A percentile compares a stretch with the other conserved stretches of the same genome.
Conservation (phyloP, 2,329 filamentous ascomycete species). For the Colletotrichum sp. region DNA sequence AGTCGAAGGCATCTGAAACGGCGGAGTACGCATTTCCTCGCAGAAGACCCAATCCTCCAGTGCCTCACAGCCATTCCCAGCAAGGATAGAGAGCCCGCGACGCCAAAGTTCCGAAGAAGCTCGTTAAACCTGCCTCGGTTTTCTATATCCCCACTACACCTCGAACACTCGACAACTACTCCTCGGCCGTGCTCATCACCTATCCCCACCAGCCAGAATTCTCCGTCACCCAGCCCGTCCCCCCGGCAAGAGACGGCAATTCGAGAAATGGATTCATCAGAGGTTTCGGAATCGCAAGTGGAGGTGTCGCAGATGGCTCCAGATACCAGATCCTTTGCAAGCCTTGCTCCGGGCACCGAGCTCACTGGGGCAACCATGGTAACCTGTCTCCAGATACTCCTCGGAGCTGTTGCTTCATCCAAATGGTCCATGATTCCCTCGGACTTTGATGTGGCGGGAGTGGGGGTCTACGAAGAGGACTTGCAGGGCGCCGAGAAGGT, state of each 20-base stretch:
- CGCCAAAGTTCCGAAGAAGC: not conserved
- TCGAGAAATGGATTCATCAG: too few species aligned
- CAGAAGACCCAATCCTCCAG: fast-evolving
- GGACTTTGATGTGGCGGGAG: not conserved
- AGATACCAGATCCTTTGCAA: not conserved
- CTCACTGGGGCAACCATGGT: not conserved
- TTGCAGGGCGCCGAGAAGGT: not conserved
- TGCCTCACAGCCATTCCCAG: not conserved
- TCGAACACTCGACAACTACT: not conserved
- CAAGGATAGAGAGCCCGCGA: not conserved
- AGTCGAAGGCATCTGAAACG: not conserved
- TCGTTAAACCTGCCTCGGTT: not conserved
- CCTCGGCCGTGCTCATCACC: not conserved
- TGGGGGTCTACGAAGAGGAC: not conserved
- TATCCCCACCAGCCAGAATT: not conserved
- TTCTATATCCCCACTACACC: not conserved
- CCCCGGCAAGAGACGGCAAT: not conserved
- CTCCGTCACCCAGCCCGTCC: not conserved
- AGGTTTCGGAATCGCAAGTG: not conserved
- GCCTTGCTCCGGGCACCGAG: not conserved
- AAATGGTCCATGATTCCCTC: not conserved
- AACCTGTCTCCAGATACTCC: not conserved
- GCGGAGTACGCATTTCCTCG: fast-evolving
- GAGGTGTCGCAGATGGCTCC: not conserved
- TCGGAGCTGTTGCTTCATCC: not conserved